Evolutionary conservation across 345 rosid genomes (phyloP), one percentile per base, ranked within the genome.

Genomic region (Raphanus raphanistrum): DNA sequence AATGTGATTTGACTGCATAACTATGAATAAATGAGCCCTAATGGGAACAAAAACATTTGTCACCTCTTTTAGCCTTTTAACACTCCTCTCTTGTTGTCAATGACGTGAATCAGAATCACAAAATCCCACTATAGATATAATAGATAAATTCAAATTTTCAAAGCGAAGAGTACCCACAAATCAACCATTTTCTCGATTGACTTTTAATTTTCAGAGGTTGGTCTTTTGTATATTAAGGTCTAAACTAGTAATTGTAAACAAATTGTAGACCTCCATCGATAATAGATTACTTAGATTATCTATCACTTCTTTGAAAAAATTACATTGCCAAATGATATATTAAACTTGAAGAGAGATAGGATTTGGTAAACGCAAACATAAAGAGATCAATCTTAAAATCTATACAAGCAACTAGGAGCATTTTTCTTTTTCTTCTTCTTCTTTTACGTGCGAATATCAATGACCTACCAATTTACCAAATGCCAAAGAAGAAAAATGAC

Each of bases 1-100:
- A 58, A 31, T 67, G 27, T 63, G 69, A 78, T 66, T 59, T 66
- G 73, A 78, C 81, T 72, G 54, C 64, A 67, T 66, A 38, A 78
- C 63, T 78, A 67, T 66, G 81, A 78, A 48, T 66, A 66, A 41
- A 71, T 58, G 68, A 64, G 52, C 50, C 50, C 76, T 26, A 71
- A 77, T 78, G 77, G 76, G 76, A 71, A 77, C 76, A 64, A 71
- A 64, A 57, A 66, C 68, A 59, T 60, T 72, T 72, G 69, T 78
- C 77, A 72, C 77, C 64, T 72, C 58, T 50, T 66, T 48, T 65
- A 71, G 45, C 41, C 71, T 70, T 70, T 71, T 65, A 31, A 41
- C 76, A 31, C 63, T 35, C 63, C 32, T 17, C 17, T 50, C 55
- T 29, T 12, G 27, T 60, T 72, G 57, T 72, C 81, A 72, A 66